Conservation (phyloP, 495 filamentous ascomycete species). For the Neurospora terricola region DNA sequence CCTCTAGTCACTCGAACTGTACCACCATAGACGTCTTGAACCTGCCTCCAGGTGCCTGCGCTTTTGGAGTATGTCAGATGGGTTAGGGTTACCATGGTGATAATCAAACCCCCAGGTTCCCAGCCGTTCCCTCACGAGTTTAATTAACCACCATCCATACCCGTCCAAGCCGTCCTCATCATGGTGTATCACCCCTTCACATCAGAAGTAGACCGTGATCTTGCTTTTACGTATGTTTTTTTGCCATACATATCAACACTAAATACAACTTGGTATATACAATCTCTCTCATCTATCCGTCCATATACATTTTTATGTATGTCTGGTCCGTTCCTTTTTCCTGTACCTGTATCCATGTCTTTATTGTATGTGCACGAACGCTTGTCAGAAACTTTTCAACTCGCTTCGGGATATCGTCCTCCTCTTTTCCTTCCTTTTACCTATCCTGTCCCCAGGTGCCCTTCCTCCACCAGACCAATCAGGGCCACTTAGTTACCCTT, state of each 20-base stretch:
- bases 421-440: neutral
- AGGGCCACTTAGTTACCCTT: slow-evolving; percentile 22
- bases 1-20: too few relatives aligned
- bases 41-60: too few relatives aligned
- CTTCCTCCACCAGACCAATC: neutral
- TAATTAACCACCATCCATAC: neutral
- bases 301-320: neutral
- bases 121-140: too few relatives aligned
- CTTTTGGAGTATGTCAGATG: too few relatives aligned
- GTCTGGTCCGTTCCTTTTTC: neutral
- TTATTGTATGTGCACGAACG: neutral
- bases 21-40: too few relatives aligned
- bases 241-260: neutral
- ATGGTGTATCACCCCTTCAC: too few relatives aligned
- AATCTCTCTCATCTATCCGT: neutral
- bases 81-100: too few relatives aligned
- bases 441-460: neutral
- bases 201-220: neutral
- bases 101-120: too few relatives aligned
- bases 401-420: neutral
- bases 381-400: neutral
- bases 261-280: neutral
- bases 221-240: neutral
- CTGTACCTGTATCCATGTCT: neutral
- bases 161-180: neutral